phyloP scores from a whole-genome alignment of 768 basidiomycete species.

The Tricholoma saponaceum region DNA sequence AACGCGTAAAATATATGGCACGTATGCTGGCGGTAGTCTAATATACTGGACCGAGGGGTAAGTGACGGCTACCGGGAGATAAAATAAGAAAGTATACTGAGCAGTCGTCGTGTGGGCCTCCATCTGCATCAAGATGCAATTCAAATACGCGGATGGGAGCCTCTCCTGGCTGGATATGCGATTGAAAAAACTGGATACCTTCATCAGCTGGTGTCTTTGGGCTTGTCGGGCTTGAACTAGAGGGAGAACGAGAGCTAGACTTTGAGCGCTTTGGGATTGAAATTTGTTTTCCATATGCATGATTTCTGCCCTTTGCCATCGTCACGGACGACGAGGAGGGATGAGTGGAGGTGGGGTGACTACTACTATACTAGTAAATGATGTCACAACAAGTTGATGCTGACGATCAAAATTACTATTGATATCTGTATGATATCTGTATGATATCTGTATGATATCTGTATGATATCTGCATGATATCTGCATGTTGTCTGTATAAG shows the following conservation, averaged over 20 bases:
- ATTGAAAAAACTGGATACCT: slow-evolving; percentile 83
- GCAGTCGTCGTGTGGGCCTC: slow-evolving; percentile 82
- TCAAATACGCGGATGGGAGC: slow-evolving; percentile 80
- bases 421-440: no score
- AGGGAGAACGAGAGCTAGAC: slow-evolving; percentile 18
- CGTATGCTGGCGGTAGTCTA: slow-evolving; percentile 87
- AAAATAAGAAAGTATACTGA: slow-evolving; percentile 49
- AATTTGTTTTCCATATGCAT: slow-evolving; percentile 21
- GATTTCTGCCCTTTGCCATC: slow-evolving; percentile 23
- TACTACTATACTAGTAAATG: no score
- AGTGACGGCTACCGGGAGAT: background rate
- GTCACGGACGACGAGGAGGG: slow-evolving; percentile 2
- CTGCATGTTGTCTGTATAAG: background rate
- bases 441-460: no score
- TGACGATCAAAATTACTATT: no score
- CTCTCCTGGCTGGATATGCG: slow-evolving; percentile 46
- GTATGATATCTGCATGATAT: background rate
- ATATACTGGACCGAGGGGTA: slow-evolving; percentile 62
- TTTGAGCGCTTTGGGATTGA: slow-evolving; percentile 25
- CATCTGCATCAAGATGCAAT: slow-evolving; percentile 82
- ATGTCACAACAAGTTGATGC: no score
- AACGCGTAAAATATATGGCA: slow-evolving; percentile 88
- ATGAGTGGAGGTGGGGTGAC: background rate
- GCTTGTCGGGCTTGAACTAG: slow-evolving; percentile 37
- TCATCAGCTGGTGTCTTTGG: slow-evolving; percentile 93